Evolutionary conservation across 202 grass and related monocot species (phyloP), one percentile per base, ranked within the genome.

Genomic region (Zizania palustris): DNA sequence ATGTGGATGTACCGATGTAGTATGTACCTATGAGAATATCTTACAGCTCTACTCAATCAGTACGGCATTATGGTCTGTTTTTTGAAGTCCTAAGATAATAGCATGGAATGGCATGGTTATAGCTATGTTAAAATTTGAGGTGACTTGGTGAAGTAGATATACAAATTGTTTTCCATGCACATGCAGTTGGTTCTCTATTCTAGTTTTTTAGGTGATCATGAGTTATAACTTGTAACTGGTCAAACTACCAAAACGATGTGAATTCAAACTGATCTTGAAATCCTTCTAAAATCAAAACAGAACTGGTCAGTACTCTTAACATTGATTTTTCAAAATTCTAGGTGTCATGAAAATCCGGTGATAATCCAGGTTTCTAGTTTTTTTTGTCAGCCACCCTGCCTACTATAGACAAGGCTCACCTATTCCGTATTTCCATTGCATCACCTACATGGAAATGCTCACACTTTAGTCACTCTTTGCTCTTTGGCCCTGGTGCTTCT

Each of bases 21-120:
- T 79, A 49, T 5, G 19, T 65, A 78, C 18, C 5, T 45, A 4
- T 13, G 12, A 11, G 35, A 83, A 76, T 53, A 22, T 8, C 51
- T 54, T 64, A 55, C 15, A 50, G 36, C 42, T 60, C 69, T 45
- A 41, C 45, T 48, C 21, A 36, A 35, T 76, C 35, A n/a, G 3
- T 60, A 42, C n/a, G 18, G n/a, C 28, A 28, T 1, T 55, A 77
- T 55, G 45, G 3, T 19, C 6, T 49, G 22, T 15, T 58, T 41
- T 12, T 35, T 35, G 63, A 64, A 57, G 41, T 62, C 43, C 21
- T 15, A 45, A 61, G 60, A 45, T 55, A 20, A 16, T 20, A n/a
- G n/a, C 49, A 7, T 9, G n/a, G n/a, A 55, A 55, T 55, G 51
- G 16, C n/a, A 55, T 55, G 51, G 51, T 55, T 55, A 19, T 20